phyloP scores from a whole-genome alignment of 257 asterid genomes.

The Solanum piurae region DNA sequence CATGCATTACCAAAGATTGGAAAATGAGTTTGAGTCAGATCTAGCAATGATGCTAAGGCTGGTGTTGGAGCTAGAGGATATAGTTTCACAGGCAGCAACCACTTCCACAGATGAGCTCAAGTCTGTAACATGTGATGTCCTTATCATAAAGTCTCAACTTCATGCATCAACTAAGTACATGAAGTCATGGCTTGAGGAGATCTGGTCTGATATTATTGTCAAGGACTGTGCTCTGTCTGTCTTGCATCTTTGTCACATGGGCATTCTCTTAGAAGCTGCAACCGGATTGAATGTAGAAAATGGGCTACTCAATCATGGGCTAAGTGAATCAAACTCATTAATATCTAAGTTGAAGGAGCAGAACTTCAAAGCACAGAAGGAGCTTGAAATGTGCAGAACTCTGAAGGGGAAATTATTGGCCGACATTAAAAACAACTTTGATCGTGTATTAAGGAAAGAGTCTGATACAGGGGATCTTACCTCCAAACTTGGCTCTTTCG shows the following conservation, averaged over 20 bases:
- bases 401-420: conserved; percentile 72
- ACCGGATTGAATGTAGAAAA: conserved; percentile 80
- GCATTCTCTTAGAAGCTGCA: conserved; percentile 76
- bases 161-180: conserved; percentile 36
- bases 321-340: conserved; percentile 55
- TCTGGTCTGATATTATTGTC: conserved; percentile 81
- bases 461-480: conserved; percentile 57
- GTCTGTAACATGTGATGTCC: conserved; percentile 36
- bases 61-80: conserved; percentile 53
- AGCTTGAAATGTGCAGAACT: conserved; percentile 73
- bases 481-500: conserved; percentile 50
- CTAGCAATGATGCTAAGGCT: conserved; percentile 28
- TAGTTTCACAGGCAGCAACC: conserved; percentile 39
- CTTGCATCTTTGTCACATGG: conserved; percentile 89
- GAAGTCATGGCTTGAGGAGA: conserved; percentile 67
- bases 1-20: conserved; percentile 32
- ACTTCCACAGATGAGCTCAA: conserved; percentile 36
- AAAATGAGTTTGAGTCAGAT: conserved; percentile 45
- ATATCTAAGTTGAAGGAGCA: conserved; percentile 73
- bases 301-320: conserved; percentile 69
- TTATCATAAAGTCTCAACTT: conserved; percentile 40
- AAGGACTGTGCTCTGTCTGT: conserved; percentile 84
- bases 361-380: conserved; percentile 52
- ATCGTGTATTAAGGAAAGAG: conserved; percentile 63
- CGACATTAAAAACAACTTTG: conserved; percentile 59